These are phyloP conservation scores for Clitoria ternatea DNA, from an alignment of 306 rosid species.

Conservation along the genomic window DNA sequence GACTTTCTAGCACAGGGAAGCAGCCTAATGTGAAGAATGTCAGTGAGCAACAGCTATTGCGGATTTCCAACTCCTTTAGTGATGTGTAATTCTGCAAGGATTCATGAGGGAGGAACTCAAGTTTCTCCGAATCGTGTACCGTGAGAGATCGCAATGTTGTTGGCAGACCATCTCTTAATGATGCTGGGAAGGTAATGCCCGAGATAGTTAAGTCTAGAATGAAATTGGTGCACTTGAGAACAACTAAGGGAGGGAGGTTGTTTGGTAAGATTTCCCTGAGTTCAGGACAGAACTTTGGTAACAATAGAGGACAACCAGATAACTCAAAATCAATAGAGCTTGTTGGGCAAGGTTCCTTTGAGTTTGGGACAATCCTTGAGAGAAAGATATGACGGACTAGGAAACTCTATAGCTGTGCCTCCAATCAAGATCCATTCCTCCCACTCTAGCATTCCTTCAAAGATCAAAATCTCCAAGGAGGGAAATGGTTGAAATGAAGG, in stretches of 20 bases:
- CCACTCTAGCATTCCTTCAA: background rate
- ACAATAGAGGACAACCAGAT: background rate
- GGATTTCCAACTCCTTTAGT: background rate
- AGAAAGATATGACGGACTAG: background rate
- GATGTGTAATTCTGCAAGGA: conserved; percentile 10
- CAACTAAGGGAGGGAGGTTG: background rate
- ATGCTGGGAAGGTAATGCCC: background rate
- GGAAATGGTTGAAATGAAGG: conserved; percentile 21
- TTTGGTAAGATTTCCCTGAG: background rate
- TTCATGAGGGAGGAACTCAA: conserved; percentile 4
- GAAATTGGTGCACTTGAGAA: background rate
- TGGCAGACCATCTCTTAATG: conserved; percentile 4
- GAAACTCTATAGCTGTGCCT: background rate
- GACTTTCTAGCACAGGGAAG: conserved; percentile 6
- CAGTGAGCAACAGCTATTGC: background rate
- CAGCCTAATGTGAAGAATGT: conserved; percentile 4
- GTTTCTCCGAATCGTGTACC: background rate
- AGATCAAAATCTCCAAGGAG: background rate
- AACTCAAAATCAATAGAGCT: background rate
- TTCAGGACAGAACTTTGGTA: background rate
- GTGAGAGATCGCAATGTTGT: background rate
- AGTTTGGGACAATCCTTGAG: conserved; percentile 20
- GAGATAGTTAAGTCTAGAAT: background rate
- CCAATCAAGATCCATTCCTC: conserved; percentile 7
- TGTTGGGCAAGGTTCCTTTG: conserved; percentile 14